phyloP scores from a whole-genome alignment of 805 yeast species.

The Starmera dryadoides region DNA sequence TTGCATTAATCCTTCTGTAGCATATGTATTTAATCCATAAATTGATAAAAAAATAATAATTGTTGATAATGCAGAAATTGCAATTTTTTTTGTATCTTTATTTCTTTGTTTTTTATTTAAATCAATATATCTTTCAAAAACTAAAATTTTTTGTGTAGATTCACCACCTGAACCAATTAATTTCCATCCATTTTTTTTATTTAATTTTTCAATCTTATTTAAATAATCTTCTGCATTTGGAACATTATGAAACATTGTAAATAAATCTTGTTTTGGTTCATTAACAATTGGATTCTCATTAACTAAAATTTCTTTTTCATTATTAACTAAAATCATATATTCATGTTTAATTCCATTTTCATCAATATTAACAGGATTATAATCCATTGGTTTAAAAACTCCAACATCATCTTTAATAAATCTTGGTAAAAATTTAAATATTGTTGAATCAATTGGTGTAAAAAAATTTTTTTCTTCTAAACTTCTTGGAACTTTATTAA shows the following conservation, averaged over 20 bases:
- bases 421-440: slow-evolving; percentile 22
- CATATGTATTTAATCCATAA: slow-evolving; percentile 4
- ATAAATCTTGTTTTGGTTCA: slow-evolving; percentile 32
- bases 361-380: slow-evolving; percentile 3
- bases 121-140: slow-evolving; percentile 30
- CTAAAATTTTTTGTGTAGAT: slow-evolving; percentile 24
- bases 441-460: slow-evolving; percentile 23
- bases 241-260: slow-evolving; percentile 31
- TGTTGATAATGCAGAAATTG: not conserved
- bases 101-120: slow-evolving; percentile 4
- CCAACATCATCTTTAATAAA: slow-evolving; percentile 2
- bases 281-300: slow-evolving; percentile 32
- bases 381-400: slow-evolving; percentile 1
- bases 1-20: not conserved
- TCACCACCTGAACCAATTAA: slow-evolving; percentile 45
- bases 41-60: not conserved
- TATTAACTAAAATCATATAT: slow-evolving; percentile 12
- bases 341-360: slow-evolving; percentile 13
- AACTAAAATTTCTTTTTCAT: slow-evolving; percentile 16
- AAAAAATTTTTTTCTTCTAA: slow-evolving; percentile 33
- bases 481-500: slow-evolving; percentile 27
- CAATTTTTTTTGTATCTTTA: slow-evolving; percentile 2
- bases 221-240: slow-evolving; percentile 30
- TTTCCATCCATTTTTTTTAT: slow-evolving; percentile 41
- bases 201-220: slow-evolving; percentile 33